phyloP scores from a whole-genome alignment of 768 basidiomycete species.

The Multifurca ochricompacta region DNA sequence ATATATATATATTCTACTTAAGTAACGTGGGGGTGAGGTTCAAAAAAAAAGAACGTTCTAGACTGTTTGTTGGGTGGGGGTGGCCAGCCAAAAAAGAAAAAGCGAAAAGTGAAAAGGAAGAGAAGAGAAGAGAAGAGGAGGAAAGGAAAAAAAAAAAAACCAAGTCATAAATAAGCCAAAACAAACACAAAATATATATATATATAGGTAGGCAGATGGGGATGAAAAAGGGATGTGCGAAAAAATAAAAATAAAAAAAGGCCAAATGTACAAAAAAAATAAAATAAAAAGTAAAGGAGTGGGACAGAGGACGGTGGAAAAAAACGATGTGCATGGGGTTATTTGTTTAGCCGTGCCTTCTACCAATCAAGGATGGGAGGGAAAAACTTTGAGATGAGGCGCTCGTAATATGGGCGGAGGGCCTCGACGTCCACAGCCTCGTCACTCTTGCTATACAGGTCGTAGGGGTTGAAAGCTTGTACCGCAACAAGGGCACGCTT shows the following conservation, averaged over 20 bases:
- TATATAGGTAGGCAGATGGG: conserved; percentile 6
- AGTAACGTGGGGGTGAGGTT: no score
- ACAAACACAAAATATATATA: no score
- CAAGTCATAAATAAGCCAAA: no score
- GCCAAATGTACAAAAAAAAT: not conserved
- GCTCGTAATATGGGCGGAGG: conserved; percentile 77
- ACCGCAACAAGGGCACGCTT: conserved; percentile 59
- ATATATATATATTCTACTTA: not conserved
- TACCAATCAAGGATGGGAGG: conserved; percentile 78
- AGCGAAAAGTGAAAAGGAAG: no score
- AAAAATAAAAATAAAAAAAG: conserved; percentile 4
- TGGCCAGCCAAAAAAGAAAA: no score
- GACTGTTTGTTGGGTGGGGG: no score
- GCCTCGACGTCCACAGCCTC: conserved; percentile 50
- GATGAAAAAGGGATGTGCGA: not conserved
- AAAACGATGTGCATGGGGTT: conserved; percentile 10
- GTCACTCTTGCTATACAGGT: conserved; percentile 87
- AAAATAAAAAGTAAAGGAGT: conserved; percentile 6
- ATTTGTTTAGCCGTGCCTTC: conserved; percentile 1
- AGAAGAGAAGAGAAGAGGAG: no score
- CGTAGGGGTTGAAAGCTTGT: conserved; percentile 87
- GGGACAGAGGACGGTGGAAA: not conserved
- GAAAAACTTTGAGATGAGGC: conserved; percentile 80
- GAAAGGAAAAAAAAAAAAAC: no score
- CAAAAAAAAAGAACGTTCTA: no score